A percentile compares a stretch with the other conserved stretches of the same genome.
Evolutionary conservation across 108 stramenopile species (phyloP).

Genomic region (Cylindrotheca fusiformis): DNA sequence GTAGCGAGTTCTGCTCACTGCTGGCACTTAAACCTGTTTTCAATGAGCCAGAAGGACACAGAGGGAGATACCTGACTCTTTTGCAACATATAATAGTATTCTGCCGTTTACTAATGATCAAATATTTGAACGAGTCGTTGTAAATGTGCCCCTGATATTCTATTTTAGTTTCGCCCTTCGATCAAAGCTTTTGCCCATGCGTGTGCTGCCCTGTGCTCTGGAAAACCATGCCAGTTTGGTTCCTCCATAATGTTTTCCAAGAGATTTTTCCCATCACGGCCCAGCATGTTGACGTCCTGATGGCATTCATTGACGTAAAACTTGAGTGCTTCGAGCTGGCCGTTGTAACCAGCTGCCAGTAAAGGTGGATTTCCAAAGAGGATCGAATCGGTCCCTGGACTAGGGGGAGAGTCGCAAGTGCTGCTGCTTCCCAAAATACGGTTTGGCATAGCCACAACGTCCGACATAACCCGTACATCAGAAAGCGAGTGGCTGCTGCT

Average conservation of each 20-base stretch:
- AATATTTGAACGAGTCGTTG: too few species aligned
- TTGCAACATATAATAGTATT: too few species aligned
- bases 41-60: too few species aligned
- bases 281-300: neutral
- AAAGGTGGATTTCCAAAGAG: neutral
- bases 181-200: neutral
- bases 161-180: too few species aligned
- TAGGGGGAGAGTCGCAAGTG: constrained; percentile 16
- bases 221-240: neutral
- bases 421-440: constrained; percentile 6
- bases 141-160: too few species aligned
- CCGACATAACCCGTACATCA: too few species aligned
- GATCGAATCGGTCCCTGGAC: neutral
- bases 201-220: neutral
- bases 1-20: too few species aligned
- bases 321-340: neutral
- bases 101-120: too few species aligned
- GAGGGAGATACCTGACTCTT: too few species aligned
- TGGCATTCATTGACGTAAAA: neutral
- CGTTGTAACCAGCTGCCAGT: neutral
- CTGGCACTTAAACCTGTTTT: too few species aligned
- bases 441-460: too few species aligned
- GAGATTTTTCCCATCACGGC: neutral
- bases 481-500: too few species aligned
- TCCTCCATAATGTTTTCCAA: neutral